Evolutionary conservation across 225 moss, liverwort and hornwort genomes (phyloP), one percentile per base, ranked within the genome.

Genomic region (Physcomitrellopsis africana): DNA sequence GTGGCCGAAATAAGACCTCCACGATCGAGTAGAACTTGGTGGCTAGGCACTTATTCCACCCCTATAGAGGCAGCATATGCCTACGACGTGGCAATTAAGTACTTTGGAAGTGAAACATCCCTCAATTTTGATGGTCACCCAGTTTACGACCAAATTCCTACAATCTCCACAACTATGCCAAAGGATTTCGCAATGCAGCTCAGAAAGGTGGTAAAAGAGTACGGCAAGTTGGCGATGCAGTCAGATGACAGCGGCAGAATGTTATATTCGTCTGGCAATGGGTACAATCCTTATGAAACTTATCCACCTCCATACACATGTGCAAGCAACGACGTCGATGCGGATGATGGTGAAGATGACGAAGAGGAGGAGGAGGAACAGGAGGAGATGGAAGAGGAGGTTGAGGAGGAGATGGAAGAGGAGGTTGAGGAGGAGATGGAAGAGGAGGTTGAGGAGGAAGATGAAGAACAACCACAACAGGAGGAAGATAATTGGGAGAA

Each of bases 1-100:
- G 67, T 84, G 11, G 81, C 74, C 1, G 81, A 81, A 52, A 84
- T 84, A 0, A 69, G 81, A 2, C 84, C 84, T 7, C 80, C 81
- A 1, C 69, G 24, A 2, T 64, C 70, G 9, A 69, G 41, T 60
- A 77, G 63, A 47, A 84, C 77, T 13, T 77, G 76, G 77, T 84
- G 81, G 81, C 54, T 84, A 11, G 84, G 84, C 14, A 84, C 84
- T 1, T 81, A 81, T 22, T 16, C 41, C 26, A 77, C 74, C 15
- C 27, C 77, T 0, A 60, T 60, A 0, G 84, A 81, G 78, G 84
- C 84, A 10, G 77, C 84, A 1, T 70, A 74, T 1, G 84, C 81
- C 0, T 81, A 81, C 66, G 84, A 84, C 60, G 77, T 84, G 8
- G 84, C 80, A 5, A 77, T 81, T 19, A 69, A 44, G 26, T 84